phyloP scores from a whole-genome alignment of 495 filamentous ascomycete species.

The Aspergillus cristatus region DNA sequence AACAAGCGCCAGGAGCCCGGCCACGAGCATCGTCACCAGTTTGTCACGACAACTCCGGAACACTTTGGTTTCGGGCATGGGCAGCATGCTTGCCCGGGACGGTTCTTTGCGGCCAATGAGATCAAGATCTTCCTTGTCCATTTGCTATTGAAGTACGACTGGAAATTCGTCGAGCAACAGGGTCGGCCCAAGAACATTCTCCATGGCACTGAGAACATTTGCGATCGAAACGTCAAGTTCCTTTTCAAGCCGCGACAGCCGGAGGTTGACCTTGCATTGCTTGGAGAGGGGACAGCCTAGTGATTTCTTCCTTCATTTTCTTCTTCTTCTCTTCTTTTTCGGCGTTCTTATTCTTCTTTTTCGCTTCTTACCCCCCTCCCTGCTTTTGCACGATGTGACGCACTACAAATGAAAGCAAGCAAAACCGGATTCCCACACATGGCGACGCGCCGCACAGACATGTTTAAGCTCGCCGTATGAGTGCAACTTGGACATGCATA shows the following conservation, averaged over 20 bases:
- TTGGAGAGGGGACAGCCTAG: constrained; percentile 14
- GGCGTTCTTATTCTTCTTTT: too few species aligned
- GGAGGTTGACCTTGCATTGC: constrained; percentile 17
- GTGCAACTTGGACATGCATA: too few species aligned
- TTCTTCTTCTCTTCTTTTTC: background rate
- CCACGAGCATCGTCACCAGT: constrained; percentile 32
- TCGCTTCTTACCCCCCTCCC: too few species aligned
- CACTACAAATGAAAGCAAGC: too few species aligned
- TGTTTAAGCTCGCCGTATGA: too few species aligned
- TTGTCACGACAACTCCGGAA: constrained; percentile 36
- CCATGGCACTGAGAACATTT: constrained; percentile 17
- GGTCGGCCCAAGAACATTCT: constrained; percentile 19
- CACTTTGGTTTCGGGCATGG: constrained; percentile 41
- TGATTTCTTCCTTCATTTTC: background rate
- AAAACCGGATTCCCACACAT: too few species aligned
- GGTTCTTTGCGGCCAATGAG: constrained; percentile 44
- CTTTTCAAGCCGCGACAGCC: constrained; percentile 19
- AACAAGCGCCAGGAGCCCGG: constrained; percentile 33
- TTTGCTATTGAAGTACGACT: constrained; percentile 47
- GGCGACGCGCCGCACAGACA: too few species aligned
- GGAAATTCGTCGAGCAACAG: constrained; percentile 23
- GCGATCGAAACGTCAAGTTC: constrained; percentile 21
- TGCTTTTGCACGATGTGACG: too few species aligned
- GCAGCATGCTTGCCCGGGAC: constrained; percentile 44
- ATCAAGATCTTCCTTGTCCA: constrained; percentile 36